Percentiles rank a stretch among this genome's conserved stretches.
Evolutionary conservation across 192 early-diverging fungal genomes (phyloP).

Genomic region (Backusella morwellensis): DNA sequence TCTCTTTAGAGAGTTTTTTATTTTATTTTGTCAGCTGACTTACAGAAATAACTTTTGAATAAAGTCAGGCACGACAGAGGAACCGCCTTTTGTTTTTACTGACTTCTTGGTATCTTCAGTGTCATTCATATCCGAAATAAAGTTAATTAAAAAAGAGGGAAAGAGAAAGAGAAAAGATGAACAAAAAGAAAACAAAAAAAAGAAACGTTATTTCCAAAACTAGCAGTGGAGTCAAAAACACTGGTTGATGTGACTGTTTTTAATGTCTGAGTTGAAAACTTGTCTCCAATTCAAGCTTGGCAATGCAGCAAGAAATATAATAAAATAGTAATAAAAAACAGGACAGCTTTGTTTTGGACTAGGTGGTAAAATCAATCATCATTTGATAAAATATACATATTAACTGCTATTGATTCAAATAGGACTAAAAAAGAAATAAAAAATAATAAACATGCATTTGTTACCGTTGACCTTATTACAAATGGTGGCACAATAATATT

Average conservation of each 20-base stretch:
- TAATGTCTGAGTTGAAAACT: background rate
- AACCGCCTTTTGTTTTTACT: background rate
- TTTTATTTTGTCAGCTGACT: background rate
- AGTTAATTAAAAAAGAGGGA: background rate
- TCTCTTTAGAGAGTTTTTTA: background rate
- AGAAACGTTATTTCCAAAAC: background rate
- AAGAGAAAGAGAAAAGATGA: background rate
- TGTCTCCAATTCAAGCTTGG: background rate
- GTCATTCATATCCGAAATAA: background rate
- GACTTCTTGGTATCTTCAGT: background rate
- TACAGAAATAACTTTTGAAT: constrained; percentile 25
- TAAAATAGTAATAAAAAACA: no score
- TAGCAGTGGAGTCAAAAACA: background rate
- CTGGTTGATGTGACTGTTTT: background rate
- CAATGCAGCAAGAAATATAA: background rate
- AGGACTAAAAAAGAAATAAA: no score
- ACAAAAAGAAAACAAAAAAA: background rate
- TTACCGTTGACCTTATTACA: no score
- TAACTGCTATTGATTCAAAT: no score
- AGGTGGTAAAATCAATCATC: no score
- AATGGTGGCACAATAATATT: no score
- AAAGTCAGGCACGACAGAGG: constrained; percentile 14
- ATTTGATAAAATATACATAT: no score
- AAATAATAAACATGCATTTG: no score
- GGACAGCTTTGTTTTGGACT: no score